Evolutionary conservation across 257 asterid genomes (phyloP), one percentile per base, ranked within the genome.

Genomic region (Capsicum baccatum): DNA sequence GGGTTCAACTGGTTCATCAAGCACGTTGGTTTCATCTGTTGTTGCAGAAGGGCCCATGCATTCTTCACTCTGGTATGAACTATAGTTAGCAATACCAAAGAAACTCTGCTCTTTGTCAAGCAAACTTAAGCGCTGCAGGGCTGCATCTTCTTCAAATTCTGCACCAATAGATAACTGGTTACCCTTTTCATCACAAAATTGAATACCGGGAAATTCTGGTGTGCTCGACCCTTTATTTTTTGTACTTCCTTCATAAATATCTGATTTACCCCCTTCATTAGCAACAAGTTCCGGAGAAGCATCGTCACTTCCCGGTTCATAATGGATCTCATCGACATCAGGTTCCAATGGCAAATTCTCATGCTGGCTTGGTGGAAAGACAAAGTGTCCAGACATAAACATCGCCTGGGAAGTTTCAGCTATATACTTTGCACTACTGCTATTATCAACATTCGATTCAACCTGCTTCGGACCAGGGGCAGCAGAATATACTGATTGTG

Each of bases 401-500:
- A 93, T 84, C 60, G 93, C 90, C 84, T 42, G 88, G 42, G 97
- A 92, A 82, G 93, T 87, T 86, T 92, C 94, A 55, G 90, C 92
- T 21, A 86, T 90, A 39, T 79, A 42, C 73, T 89, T 90, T 80
- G 79, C 86, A 63, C 68, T 85, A 63, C 68, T 84, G 68, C 84
- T 85, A 56, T 69, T 87, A 83, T 90, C 90, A 19, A 86, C 87
- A 84, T 85, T 87, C 52, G 85, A 35, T 19, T 83, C 91, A 50
- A 74, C 90, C 84, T 83, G 85, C 57, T 83, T 73, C 1, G 92
- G 90, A 87, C 91, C 92, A 85, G 96, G 96, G 47, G 94, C 90
- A 73, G 99, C 94, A 85, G 94, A 97, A 89, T 93, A 94, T 73
- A 94, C 87, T 42, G 99, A 95, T 48, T 91, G 95, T 16, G 97